These are phyloP conservation scores for Quercus dentata DNA, from an alignment of 306 rosid genomes.

Conservation along the genomic window DNA sequence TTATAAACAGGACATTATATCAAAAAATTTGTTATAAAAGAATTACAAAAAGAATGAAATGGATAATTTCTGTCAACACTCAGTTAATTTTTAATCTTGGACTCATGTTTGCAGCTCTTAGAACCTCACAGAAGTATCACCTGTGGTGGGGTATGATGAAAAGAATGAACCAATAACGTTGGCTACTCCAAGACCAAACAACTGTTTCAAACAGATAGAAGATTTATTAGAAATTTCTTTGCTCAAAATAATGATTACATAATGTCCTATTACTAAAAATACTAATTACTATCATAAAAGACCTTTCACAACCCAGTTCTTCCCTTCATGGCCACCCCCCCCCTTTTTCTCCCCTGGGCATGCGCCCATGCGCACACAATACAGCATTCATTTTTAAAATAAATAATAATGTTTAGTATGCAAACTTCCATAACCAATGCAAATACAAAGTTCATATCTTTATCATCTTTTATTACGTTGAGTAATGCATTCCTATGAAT, in stretches of 20 bases:
- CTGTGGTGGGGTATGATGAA: conserved; percentile 94
- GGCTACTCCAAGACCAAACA: conserved; percentile 93
- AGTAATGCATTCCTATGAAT: background rate
- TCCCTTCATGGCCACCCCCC: too few species aligned
- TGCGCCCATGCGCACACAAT: background rate
- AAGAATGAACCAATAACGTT: conserved; percentile 92
- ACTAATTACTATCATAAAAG: background rate
- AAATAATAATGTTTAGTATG: background rate
- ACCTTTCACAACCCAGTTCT: background rate
- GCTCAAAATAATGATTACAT: background rate
- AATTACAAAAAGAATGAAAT: conserved; percentile 14
- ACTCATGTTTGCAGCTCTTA: conserved; percentile 17
- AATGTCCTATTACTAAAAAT: background rate
- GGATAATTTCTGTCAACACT: conserved; percentile 16
- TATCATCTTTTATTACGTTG: background rate
- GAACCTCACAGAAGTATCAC: conserved; percentile 38
- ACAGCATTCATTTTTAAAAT: background rate
- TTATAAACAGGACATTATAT: background rate
- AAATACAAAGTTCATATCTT: background rate
- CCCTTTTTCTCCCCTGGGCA: too few species aligned
- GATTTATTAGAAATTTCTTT: conserved; percentile 26
- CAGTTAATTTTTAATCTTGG: conserved; percentile 16
- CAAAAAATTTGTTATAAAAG: background rate
- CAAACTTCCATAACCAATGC: background rate
- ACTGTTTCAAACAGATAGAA: conserved; percentile 42